These are phyloP conservation scores for Blastocystis hominis DNA, from an alignment of 352 stramenopile species.

Conservation along the genomic window DNA sequence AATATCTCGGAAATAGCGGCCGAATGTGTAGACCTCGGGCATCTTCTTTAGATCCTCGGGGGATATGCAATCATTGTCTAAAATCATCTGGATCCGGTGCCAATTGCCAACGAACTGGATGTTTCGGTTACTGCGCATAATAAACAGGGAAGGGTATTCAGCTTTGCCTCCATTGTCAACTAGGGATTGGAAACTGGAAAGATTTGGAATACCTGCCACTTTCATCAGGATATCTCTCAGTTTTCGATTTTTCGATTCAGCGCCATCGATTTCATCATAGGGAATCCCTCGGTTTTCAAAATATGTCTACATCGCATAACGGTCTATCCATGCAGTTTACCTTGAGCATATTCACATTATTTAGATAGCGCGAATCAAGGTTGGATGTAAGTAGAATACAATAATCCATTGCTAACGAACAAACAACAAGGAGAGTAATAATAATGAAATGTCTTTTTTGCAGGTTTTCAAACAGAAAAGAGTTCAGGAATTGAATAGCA, in stretches of 20 bases:
- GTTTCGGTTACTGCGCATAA: conserved; percentile 54
- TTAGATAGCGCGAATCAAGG: conserved; percentile 32
- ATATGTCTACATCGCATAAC: background rate
- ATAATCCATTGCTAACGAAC: conserved; percentile 12
- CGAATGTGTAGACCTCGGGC: conserved; percentile 25
- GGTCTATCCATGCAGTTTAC: background rate
- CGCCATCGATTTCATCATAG: conserved; percentile 29
- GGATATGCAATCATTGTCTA: background rate
- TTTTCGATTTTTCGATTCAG: background rate
- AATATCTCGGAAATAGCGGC: conserved; percentile 44
- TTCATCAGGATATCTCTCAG: background rate
- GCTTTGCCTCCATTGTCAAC: conserved; percentile 13
- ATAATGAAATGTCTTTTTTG: background rate
- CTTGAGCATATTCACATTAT: conserved; percentile 34
- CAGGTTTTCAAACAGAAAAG: background rate
- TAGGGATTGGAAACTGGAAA: background rate
- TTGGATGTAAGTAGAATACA: conserved; percentile 53
- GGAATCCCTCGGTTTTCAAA: conserved; percentile 9
- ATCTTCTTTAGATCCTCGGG: background rate
- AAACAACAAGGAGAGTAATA: background rate
- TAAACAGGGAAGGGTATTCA: conserved; percentile 34
- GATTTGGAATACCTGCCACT: background rate
- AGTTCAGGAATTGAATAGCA: no score
- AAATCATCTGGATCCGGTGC: conserved; percentile 10
- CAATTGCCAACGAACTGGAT: conserved; percentile 55